Conservation (phyloP, 2,329 filamentous ascomycete species). For the Exophiala sideris region DNA sequence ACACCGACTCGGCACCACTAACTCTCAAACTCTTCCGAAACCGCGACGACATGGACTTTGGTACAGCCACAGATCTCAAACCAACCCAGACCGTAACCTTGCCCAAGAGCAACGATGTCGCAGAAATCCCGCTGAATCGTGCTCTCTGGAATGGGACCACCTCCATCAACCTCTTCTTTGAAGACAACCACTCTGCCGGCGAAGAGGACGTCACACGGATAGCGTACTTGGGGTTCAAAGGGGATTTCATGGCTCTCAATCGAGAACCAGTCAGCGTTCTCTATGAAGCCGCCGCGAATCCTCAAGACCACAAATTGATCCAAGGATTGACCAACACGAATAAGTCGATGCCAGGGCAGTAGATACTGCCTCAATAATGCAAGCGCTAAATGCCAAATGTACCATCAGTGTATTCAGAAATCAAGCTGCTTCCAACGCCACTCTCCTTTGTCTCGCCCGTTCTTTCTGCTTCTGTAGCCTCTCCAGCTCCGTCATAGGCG, state of each 20-base stretch:
- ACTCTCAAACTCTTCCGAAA: conserved; percentile 89
- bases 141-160: conserved; percentile 85
- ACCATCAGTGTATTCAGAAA: conserved; percentile 13
- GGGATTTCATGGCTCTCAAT: conserved; percentile 85
- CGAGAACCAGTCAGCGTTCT: conserved; percentile 79
- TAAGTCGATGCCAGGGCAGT: conserved; percentile 43
- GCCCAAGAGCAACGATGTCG: conserved; percentile 58
- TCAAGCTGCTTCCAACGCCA: conserved; percentile 27
- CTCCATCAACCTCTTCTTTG: conserved; percentile 78
- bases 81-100: conserved; percentile 76
- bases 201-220: conserved; percentile 77
- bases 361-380: conserved; percentile 12
- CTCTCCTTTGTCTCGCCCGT: conserved; percentile 33
- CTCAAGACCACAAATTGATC: conserved; percentile 68
- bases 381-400: conserved; percentile 7
- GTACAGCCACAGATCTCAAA: conserved; percentile 63
- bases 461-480: conserved; percentile 33
- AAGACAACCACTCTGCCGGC: conserved; percentile 80
- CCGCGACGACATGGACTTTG: conserved; percentile 81
- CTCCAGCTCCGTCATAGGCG: conserved; percentile 35
- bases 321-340: conserved; percentile 41
- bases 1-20: conserved; percentile 66
- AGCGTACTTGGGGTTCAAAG: conserved; percentile 86
- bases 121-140: conserved; percentile 85
- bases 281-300: conserved; percentile 93